Evolutionary conservation across 208 protist genomes (phyloP), one percentile per base, ranked within the genome.

Genomic region (Porcisia hertigi): DNA sequence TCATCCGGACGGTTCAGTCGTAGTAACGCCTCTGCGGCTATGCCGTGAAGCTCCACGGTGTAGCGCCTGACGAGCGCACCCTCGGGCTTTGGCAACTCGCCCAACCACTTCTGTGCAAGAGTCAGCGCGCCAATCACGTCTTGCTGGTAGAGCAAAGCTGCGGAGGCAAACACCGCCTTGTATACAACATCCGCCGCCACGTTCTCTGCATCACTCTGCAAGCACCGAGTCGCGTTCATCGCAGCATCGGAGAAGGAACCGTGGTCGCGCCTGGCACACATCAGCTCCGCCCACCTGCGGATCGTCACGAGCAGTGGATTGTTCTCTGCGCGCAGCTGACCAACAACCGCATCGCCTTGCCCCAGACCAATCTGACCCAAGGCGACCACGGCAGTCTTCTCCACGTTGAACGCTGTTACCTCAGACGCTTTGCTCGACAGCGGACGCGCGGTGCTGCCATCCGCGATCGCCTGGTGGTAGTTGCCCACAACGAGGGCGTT

Each of bases 401-500:
- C 90, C 2, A 76, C 71, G 45, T 91, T 87, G 73, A 97, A 93
- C 11, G 82, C 83, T 1, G 58, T 76, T 1, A 94, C 67, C 0
- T 94, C 92, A 1, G 91, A 91, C 7, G 71, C 25, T 57, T 91
- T 90, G 23, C 76, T 84, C 1, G 69, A 69, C 36, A 73, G 83
- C n/a, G 83, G 49, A 53, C 81, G 75, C 7, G 82, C 84, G 14
- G 71, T 80, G 69, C 83, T 89, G 45, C 79, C 89, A 34, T 96
- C 92, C 3, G 90, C 86, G 41, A 98, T 85, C 57, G 85, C 91
- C 57, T 94, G 86, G 72, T 93, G 83, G 73, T 88, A 97, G 86
- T 97, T 97, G 54, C 95, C 95, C 0, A 97, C 77, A 0, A 80
- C 80, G n/a, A 98, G 78, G 63, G 85, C 86, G 70, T 97, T 97